Percentiles rank a stretch among this genome's conserved stretches.
Conservation (phyloP, 2,329 filamentous ascomycete species). For the Alternaria sp. region DNA sequence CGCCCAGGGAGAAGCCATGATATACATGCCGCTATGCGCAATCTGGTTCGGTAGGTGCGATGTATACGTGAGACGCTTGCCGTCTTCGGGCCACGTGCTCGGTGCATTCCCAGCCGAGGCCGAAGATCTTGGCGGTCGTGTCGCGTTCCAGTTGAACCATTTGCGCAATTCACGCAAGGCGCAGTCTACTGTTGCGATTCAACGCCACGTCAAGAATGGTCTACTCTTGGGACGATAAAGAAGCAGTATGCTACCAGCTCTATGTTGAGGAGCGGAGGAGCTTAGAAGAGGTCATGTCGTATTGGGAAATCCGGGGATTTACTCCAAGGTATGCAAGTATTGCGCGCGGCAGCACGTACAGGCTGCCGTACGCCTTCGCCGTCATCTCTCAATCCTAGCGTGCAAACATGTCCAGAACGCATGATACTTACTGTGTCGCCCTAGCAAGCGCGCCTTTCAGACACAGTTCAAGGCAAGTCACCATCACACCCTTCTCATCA, state of each 20-base stretch:
- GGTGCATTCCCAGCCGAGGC: slow-evolving; percentile 31
- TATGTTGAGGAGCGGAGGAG: slow-evolving; percentile 80
- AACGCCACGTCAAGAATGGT: slow-evolving; percentile 29
- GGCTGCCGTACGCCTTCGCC: slow-evolving; percentile 33
- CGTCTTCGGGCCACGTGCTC: slow-evolving; percentile 19
- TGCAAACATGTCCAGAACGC: neutral
- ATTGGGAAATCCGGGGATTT: slow-evolving; percentile 70
- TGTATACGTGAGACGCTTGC: slow-evolving; percentile 11
- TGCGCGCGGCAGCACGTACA: slow-evolving; percentile 27
- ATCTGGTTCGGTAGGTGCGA: slow-evolving; percentile 26
- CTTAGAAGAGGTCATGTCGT: slow-evolving; percentile 77
- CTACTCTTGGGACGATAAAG: slow-evolving; percentile 74
- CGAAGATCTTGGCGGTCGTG: slow-evolving; percentile 20
- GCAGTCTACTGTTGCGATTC: neutral
- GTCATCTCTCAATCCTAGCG: neutral
- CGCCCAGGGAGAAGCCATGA: slow-evolving; percentile 17
- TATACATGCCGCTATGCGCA: slow-evolving; percentile 24
- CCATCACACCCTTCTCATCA: neutral
- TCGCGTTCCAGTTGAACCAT: slow-evolving; percentile 10
- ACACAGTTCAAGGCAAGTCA: slow-evolving; percentile 69
- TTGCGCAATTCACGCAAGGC: slow-evolving; percentile 25
- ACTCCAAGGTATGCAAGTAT: slow-evolving; percentile 68
- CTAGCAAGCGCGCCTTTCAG: slow-evolving; percentile 78
- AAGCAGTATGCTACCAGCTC: slow-evolving; percentile 71
- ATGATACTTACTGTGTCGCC: slow-evolving; percentile 20